Base-by-base conservation (phyloP, 2,329 filamentous ascomycete species). In the Sclerotinia minor region DNA sequence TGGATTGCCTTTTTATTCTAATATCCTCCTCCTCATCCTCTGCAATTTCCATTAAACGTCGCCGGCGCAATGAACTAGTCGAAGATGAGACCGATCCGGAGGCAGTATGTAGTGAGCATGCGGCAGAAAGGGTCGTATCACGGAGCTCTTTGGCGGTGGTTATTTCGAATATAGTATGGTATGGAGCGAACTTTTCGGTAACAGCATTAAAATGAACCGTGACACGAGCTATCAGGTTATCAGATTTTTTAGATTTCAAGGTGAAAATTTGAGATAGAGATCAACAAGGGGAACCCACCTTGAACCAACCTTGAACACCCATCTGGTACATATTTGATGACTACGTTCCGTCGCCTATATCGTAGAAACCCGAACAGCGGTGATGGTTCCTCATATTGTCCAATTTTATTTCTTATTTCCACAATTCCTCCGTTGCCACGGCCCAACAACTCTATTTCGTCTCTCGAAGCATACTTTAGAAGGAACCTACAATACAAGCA, bases 311-410 rank as follows among this genome's bases (percentile, higher is more conserved):
- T 87, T 71, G 95, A 98, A 72, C 94, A 94, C 69, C 89, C 92
- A 69, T 96, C 92, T 1, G 94, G 95, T 70, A 97, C 85, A 78
- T 95, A 97, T 81, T 95, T 97, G 78, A 99, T 86, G 69, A 99
- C 81, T 60, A 98, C 91, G 79, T 93, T 97, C 77, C 93, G 88
- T 77, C 94, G 88, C 67, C 94, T 85, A 79, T 97, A 98, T 74
- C 92, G 89, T 73, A 99, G 81, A 77, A 97, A 92, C 65, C 95
- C 95, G 77, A 96, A 99, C 59, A 99, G 82, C 29, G 95, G 95
- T 71, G 92, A 95, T 67, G 87, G 85, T 72, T 97, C 94, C 67
- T 91, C 87, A 77, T 96, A 96, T 71, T 86, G 83, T 69, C 89
- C 86, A 73, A 98, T 89, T 67, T 88, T 85, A 75, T 88, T 88